phyloP scores from a whole-genome alignment of 2,329 filamentous ascomycete genomes.

The Stemphylium vesicarium region DNA sequence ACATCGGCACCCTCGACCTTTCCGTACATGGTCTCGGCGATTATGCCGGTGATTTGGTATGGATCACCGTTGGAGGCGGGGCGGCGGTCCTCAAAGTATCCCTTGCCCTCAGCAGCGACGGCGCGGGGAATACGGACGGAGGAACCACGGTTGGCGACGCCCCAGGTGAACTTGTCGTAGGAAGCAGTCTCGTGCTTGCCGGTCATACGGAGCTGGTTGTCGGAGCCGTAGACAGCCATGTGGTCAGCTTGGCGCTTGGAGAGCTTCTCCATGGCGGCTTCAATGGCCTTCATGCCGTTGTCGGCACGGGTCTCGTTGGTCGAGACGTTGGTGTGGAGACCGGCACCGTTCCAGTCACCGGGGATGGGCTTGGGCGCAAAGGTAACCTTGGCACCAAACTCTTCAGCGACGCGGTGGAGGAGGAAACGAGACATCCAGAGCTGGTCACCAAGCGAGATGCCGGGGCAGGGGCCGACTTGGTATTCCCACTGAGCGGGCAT shows the following conservation, averaged over 20 bases:
- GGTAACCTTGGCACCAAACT: conserved; percentile 95
- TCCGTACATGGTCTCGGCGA: conserved; percentile 71
- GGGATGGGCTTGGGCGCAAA: conserved; percentile 95
- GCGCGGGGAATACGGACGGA: conserved; percentile 92
- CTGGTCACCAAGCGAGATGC: conserved; percentile 91
- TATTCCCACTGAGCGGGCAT: conserved; percentile 99
- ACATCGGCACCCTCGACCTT: conserved; percentile 58
- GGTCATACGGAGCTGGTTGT: conserved; percentile 92
- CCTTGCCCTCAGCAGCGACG: conserved; percentile 84
- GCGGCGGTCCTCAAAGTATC: conserved; percentile 80
- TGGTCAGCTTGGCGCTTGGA: conserved; percentile 58
- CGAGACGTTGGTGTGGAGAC: conserved; percentile 93
- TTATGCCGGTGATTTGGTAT: conserved; percentile 82
- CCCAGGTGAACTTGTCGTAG: conserved; percentile 92
- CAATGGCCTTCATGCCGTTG: conserved; percentile 95
- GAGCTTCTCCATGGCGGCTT: conserved; percentile 70
- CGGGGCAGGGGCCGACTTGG: conserved; percentile 89
- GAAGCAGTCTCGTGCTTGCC: conserved; percentile 92
- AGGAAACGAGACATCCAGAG: conserved; percentile 94
- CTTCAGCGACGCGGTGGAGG: conserved; percentile 89
- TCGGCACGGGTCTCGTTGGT: conserved; percentile 86
- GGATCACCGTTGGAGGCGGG: conserved; percentile 84
- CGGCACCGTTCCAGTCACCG: conserved; percentile 96
- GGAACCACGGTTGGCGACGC: conserved; percentile 93
- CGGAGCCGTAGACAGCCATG: conserved; percentile 93